phyloP scores from a whole-genome alignment of 305 asterid species.

The Ilex paraguariensis region DNA sequence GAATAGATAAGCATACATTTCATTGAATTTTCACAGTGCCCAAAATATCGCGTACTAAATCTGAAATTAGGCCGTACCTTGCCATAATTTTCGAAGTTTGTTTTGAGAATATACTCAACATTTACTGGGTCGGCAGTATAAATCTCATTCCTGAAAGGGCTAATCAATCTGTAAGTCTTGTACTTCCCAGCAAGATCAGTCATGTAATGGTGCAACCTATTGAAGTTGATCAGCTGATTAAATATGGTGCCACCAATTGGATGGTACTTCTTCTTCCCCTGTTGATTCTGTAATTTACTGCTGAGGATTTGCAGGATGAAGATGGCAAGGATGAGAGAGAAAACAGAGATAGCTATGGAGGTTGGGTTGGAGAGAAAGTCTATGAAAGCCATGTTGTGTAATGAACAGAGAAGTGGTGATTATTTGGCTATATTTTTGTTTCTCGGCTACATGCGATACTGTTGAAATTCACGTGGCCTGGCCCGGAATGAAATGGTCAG shows the following conservation, averaged over 20 bases:
- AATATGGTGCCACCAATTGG: slow-evolving; percentile 18
- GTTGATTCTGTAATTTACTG: slow-evolving; percentile 10
- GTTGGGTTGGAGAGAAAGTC: background rate
- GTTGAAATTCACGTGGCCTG: too few relatives aligned
- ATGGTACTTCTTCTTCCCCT: slow-evolving; percentile 27
- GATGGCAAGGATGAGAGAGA: slow-evolving; percentile 14
- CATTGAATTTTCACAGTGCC: too few relatives aligned
- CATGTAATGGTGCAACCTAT: slow-evolving; percentile 56
- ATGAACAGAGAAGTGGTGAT: too few relatives aligned
- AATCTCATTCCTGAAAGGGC: slow-evolving; percentile 19
- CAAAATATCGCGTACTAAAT: too few relatives aligned
- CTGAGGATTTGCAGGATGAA: background rate
- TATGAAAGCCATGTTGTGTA: slow-evolving; percentile 1
- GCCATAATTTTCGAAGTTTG: slow-evolving; percentile 63
- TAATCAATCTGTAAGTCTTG: slow-evolving; percentile 14
- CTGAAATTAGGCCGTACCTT: slow-evolving; percentile 31
- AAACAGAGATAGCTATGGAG: slow-evolving; percentile 10
- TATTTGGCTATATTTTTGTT: too few relatives aligned
- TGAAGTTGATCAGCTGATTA: slow-evolving; percentile 46
- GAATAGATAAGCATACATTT: too few relatives aligned
- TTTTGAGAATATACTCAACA: slow-evolving; percentile 38
- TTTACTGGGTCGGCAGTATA: slow-evolving; percentile 34
- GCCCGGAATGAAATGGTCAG: too few relatives aligned
- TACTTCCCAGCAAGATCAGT: slow-evolving; percentile 48
- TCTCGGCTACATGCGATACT: too few relatives aligned